Percentiles rank a stretch among this genome's conserved stretches.
Evolutionary conservation across 805 yeast species (phyloP).

Genomic region (Candida arabinofermentans): DNA sequence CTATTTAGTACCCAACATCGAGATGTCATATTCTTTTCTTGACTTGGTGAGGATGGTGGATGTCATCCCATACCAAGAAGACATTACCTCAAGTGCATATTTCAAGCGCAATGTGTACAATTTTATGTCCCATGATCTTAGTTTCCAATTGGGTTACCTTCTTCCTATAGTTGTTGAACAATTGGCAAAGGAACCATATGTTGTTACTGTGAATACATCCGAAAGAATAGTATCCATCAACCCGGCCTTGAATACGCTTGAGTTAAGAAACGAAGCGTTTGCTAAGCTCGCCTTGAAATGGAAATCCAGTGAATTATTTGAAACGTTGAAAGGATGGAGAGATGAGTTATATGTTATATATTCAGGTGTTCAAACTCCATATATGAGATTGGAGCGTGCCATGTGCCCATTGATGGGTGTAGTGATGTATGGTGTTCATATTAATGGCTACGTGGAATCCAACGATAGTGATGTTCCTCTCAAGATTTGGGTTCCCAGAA

Average conservation of each 20-base stretch:
- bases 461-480: slow-evolving; percentile 37
- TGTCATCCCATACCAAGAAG: slow-evolving; percentile 29
- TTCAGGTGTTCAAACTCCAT: slow-evolving; percentile 49
- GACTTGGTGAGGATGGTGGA: slow-evolving; percentile 29
- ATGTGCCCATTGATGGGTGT: slow-evolving; percentile 80
- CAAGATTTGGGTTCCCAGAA: slow-evolving; percentile 79
- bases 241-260: slow-evolving; percentile 33
- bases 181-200: slow-evolving; percentile 16
- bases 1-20: neutral
- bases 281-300: slow-evolving; percentile 39
- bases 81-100: slow-evolving; percentile 1
- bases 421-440: slow-evolving; percentile 85
- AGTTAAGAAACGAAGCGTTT: slow-evolving; percentile 38
- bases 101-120: slow-evolving; percentile 26
- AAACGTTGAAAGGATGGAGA: slow-evolving; percentile 71
- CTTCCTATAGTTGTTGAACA: slow-evolving; percentile 31
- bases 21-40: slow-evolving; percentile 14
- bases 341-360: slow-evolving; percentile 76
- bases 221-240: slow-evolving; percentile 28
- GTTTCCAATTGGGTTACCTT: slow-evolving; percentile 36
- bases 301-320: slow-evolving; percentile 33
- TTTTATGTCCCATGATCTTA: slow-evolving; percentile 34
- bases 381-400: slow-evolving; percentile 74
- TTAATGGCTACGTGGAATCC: slow-evolving; percentile 62
- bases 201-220: slow-evolving; percentile 25